phyloP scores from a whole-genome alignment of 371 early-diverging fungal species.

The Conidiobolus incongruus region DNA sequence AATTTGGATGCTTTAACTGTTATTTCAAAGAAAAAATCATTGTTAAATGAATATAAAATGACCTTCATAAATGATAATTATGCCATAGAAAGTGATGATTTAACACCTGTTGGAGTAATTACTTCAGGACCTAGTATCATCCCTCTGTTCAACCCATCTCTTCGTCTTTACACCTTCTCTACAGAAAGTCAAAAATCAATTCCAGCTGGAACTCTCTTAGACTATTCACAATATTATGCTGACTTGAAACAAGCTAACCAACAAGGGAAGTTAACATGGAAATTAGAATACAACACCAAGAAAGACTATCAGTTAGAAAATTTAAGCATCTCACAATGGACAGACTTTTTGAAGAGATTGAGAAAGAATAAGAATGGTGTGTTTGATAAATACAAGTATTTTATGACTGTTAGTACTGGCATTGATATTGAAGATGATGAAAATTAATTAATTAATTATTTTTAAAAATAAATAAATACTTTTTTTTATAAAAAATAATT shows the following conservation, averaged over 20 bases:
- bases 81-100: slow-evolving; percentile 2
- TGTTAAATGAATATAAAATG: slow-evolving; percentile 5
- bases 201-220: slow-evolving; percentile 12
- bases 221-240: slow-evolving; percentile 26
- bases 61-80: slow-evolving; percentile 4
- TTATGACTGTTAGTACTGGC: not conserved
- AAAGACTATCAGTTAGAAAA: slow-evolving; percentile 13
- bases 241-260: slow-evolving; percentile 17
- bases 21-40: not conserved
- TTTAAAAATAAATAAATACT: too few species aligned
- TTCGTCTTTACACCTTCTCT: slow-evolving; percentile 22
- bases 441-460: too few species aligned
- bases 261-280: slow-evolving; percentile 9
- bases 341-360: slow-evolving; percentile 2
- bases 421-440: not conserved
- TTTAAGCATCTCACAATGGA: slow-evolving; percentile 5
- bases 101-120: slow-evolving; percentile 6
- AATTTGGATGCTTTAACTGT: slow-evolving; percentile 6
- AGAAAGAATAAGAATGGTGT: not conserved
- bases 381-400: not conserved
- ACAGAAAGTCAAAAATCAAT: slow-evolving; percentile 3
- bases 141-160: slow-evolving; percentile 21
- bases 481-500: too few species aligned
- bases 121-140: slow-evolving; percentile 24
- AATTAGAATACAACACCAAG: slow-evolving; percentile 19